A percentile compares a stretch with the other conserved stretches of the same genome.
These are phyloP conservation scores for Zasmidium angulare DNA, from an alignment of 2,329 filamentous ascomycete genomes.

Conservation along the genomic window DNA sequence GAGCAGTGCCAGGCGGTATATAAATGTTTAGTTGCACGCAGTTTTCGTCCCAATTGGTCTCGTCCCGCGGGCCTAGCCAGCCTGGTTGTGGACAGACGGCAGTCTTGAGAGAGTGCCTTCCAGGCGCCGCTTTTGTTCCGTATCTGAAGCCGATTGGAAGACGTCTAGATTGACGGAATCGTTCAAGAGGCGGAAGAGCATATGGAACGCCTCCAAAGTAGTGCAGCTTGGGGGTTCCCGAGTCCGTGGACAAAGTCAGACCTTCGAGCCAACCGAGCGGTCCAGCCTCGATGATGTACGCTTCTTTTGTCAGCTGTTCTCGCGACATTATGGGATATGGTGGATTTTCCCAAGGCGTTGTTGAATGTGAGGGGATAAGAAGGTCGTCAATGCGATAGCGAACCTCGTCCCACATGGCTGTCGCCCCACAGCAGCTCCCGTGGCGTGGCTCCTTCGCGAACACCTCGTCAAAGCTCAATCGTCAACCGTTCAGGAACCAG, in stretches of 20 bases:
- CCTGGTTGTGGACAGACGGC: slow-evolving; percentile 54
- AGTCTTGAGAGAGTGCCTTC: slow-evolving; percentile 42
- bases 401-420: neutral
- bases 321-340: slow-evolving; percentile 11
- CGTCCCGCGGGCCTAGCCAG: slow-evolving; percentile 23
- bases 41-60: slow-evolving; percentile 50
- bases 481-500: neutral
- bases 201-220: slow-evolving; percentile 59
- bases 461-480: neutral
- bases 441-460: neutral
- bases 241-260: slow-evolving; percentile 40
- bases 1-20: slow-evolving; percentile 50
- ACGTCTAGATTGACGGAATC: slow-evolving; percentile 51
- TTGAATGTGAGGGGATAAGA: neutral
- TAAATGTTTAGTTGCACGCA: slow-evolving; percentile 59
- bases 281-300: slow-evolving; percentile 39
- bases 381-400: neutral
- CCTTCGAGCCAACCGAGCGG: slow-evolving; percentile 53
- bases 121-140: slow-evolving; percentile 50
- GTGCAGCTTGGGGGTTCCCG: slow-evolving; percentile 35
- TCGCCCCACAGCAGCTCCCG: neutral
- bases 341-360: neutral
- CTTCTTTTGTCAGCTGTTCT: slow-evolving; percentile 20
- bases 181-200: slow-evolving; percentile 50
- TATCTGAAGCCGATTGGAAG: slow-evolving; percentile 53